phyloP scores from a whole-genome alignment of 1,139 yeast genomes.

The Hanseniaspora sp. region DNA sequence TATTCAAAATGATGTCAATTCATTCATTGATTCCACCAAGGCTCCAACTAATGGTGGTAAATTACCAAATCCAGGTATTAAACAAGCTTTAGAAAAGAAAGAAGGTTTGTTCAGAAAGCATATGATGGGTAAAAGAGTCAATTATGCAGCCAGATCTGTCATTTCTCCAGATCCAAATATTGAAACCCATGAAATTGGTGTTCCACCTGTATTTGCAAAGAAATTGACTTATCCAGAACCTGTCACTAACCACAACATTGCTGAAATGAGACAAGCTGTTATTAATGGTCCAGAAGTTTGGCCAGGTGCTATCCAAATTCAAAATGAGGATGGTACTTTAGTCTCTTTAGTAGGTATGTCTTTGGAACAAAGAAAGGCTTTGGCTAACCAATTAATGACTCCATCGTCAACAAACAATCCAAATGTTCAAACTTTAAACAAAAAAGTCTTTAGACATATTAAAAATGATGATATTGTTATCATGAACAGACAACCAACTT shows the following conservation, averaged over 20 bases:
- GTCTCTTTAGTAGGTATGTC: constrained; percentile 82
- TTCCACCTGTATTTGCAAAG: constrained; percentile 95
- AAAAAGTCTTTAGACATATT: constrained; percentile 89
- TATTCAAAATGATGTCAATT: constrained; percentile 88
- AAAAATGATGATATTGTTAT: constrained; percentile 89
- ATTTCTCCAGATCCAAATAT: constrained; percentile 98
- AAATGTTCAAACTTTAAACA: constrained; percentile 48
- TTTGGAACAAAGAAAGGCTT: constrained; percentile 85
- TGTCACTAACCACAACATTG: constrained; percentile 84
- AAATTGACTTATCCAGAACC: constrained; percentile 97
- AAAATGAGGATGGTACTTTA: constrained; percentile 88
- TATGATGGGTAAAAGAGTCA: constrained; percentile 99
- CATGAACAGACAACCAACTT: constrained; percentile 98
- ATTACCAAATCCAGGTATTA: constrained; percentile 82
- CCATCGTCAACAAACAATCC: constrained; percentile 43
- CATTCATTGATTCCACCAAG: constrained; percentile 83
- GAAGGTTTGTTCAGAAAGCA: constrained; percentile 97
- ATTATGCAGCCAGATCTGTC: constrained; percentile 96
- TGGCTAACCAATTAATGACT: constrained; percentile 87
- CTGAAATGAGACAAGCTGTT: constrained; percentile 86
- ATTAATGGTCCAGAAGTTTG: constrained; percentile 94
- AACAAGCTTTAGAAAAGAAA: constrained; percentile 95
- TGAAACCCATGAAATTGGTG: constrained; percentile 96
- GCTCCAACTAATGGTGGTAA: constrained; percentile 57
- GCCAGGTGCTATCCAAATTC: constrained; percentile 98